Evolutionary conservation across 2,329 filamentous ascomycete species (phyloP), one percentile per base, ranked within the genome.

Genomic region (Dichotomopilus funicola): DNA sequence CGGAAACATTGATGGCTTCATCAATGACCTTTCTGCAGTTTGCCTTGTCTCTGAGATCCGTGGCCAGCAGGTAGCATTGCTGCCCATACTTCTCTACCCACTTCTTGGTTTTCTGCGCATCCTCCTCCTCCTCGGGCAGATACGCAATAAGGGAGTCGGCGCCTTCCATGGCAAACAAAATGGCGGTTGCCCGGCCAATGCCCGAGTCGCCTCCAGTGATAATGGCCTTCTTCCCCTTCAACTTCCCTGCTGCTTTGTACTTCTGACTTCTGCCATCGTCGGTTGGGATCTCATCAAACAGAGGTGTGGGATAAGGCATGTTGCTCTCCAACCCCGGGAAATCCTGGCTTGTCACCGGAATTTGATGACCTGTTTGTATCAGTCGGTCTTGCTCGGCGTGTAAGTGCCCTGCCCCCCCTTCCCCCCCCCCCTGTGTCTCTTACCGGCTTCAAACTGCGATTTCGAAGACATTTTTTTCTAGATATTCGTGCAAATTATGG

Each of bases 171-270:
- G 88, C 88, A 64, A 86, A 94, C 0, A 94, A 76, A 12, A 92
- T 78, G 1, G 89, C 87, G 1, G 85, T 81, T 1, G 89, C 84
- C 40, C 87, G 82, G 6, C 89, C 88, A 61, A 94, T 92, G 1
- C 89, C 88, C 6, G 81, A 86, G 70, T 92, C 88, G 3, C 89
- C 89, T 12, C 88, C 88, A 0, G 89, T 92, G 64, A 94, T 92
- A 56, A 94, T 71, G 6, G 88, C 88, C 57, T 82, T 87, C 71
- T 86, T 88, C 59, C 83, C 88, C 64, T 81, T 71, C 6, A 94
- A 80, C 72, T 94, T 95, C 49, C 83, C 84, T 1, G 88, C 86
- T 4, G 87, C 81, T 66, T 85, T 83, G 73, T 94, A 92, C 48
- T 78, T 79, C 64, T 87, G 81, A 63, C 81, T 84, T 10, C 82